Evolutionary conservation across 2,329 filamentous ascomycete genomes (phyloP).

Genomic region (Xylariaceae sp.): DNA sequence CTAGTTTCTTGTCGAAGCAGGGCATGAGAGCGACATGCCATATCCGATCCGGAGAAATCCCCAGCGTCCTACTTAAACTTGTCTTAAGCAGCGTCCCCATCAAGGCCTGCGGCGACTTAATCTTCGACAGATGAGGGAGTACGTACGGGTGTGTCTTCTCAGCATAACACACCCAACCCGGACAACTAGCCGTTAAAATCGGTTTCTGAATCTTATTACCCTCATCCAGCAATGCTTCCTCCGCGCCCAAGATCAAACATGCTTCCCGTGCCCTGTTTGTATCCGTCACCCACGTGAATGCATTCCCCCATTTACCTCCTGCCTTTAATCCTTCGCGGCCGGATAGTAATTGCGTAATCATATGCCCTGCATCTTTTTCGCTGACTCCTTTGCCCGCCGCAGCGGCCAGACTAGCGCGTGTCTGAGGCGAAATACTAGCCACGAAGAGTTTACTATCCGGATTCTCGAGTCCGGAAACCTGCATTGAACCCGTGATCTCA

Average conservation of each 20-base stretch:
- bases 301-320: slow-evolving; percentile 67
- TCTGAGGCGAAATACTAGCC: slow-evolving; percentile 88
- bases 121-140: slow-evolving; percentile 78
- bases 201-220: slow-evolving; percentile 42
- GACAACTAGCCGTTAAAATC: slow-evolving; percentile 83
- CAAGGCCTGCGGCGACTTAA: slow-evolving; percentile 92
- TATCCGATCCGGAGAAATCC: slow-evolving; percentile 70
- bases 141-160: slow-evolving; percentile 97
- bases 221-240: slow-evolving; percentile 53
- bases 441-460: slow-evolving; percentile 73
- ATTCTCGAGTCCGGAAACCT: slow-evolving; percentile 49
- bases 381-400: slow-evolving; percentile 68
- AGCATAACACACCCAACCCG: slow-evolving; percentile 97
- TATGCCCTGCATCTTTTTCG: slow-evolving; percentile 67
- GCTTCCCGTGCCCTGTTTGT: slow-evolving; percentile 79
- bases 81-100: slow-evolving; percentile 89
- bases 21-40: slow-evolving; percentile 98
- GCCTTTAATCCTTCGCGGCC: slow-evolving; percentile 62
- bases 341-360: slow-evolving; percentile 75
- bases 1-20: slow-evolving; percentile 98
- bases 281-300: slow-evolving; percentile 85
- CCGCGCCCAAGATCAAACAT: slow-evolving; percentile 71
- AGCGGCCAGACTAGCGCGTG: slow-evolving; percentile 80
- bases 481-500: slow-evolving; percentile 32
- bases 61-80: slow-evolving; percentile 64